Evolutionary conservation across 2,329 filamentous ascomycete species (phyloP).

Genomic region (Colletotrichum euphorbiae): DNA sequence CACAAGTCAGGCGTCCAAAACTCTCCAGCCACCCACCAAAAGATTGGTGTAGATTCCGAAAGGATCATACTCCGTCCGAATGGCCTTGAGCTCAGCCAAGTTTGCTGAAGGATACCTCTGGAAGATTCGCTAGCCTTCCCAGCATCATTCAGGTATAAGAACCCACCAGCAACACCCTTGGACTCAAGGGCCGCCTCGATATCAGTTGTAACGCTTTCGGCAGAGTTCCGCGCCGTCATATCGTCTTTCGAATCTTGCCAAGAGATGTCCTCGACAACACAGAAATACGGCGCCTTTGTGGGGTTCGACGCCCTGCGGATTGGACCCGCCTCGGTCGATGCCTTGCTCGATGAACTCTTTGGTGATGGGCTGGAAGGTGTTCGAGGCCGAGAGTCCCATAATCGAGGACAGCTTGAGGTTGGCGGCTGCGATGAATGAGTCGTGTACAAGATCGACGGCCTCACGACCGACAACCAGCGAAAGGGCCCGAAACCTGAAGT

Average conservation of each 20-base stretch:
- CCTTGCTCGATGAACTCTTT: constrained; percentile 35
- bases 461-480: too few species aligned
- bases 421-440: constrained; percentile 29
- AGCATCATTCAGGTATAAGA: constrained; percentile 58
- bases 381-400: constrained; percentile 31
- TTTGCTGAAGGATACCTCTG: constrained; percentile 37
- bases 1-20: constrained; percentile 12
- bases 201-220: constrained; percentile 17
- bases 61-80: constrained; percentile 39
- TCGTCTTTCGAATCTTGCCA: constrained; percentile 36
- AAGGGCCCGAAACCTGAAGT: constrained; percentile 35
- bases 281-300: constrained; percentile 38
- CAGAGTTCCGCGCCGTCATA: constrained; percentile 1
- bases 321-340: constrained; percentile 25
- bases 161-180: constrained; percentile 31
- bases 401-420: constrained; percentile 21
- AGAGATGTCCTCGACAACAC: constrained; percentile 39
- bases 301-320: constrained; percentile 40
- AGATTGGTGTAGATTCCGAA: constrained; percentile 28
- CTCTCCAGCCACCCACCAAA: constrained; percentile 36
- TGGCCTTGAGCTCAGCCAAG: constrained; percentile 25
- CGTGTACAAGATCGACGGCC: constrained; percentile 34
- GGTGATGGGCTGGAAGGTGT: constrained; percentile 41
- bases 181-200: constrained; percentile 25
- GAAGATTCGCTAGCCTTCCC: constrained; percentile 49